A percentile compares a stretch with the other conserved stretches of the same genome.
These are phyloP conservation scores for Amauroascus niger DNA, from an alignment of 2,329 filamentous ascomycete species.

Conservation along the genomic window DNA sequence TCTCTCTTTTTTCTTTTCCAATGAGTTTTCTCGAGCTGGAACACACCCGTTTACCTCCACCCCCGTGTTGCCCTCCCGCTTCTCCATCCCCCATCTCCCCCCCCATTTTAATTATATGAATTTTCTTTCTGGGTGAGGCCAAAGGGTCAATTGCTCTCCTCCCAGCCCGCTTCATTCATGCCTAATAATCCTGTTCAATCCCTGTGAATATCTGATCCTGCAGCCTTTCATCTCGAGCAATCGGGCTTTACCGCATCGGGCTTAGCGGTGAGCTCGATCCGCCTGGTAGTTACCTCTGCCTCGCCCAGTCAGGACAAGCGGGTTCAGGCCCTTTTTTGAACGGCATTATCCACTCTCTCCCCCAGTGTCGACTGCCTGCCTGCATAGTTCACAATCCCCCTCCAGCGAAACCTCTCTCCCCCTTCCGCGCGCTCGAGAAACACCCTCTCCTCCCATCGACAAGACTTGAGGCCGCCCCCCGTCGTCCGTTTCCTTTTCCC, in stretches of 20 bases:
- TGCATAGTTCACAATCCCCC: too few species aligned
- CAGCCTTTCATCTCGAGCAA: constrained; percentile 13
- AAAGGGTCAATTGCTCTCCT: constrained; percentile 3
- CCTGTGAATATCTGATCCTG: constrained; percentile 10
- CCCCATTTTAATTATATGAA: neutral
- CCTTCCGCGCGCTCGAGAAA: neutral
- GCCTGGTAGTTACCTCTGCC: constrained; percentile 9
- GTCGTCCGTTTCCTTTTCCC: neutral
- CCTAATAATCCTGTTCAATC: constrained; percentile 3
- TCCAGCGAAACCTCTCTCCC: constrained; percentile 8
- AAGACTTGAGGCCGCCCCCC: neutral
- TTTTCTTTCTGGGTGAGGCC: neutral
- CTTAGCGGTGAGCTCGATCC: constrained; percentile 11
- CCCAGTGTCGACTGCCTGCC: too few species aligned
- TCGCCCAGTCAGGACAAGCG: constrained; percentile 10
- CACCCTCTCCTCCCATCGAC: neutral
- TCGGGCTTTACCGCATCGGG: constrained; percentile 5
- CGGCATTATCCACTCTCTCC: constrained; percentile 7
- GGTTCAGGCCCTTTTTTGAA: constrained; percentile 2
- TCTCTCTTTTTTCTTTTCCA: too few species aligned
- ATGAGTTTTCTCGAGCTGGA: too few species aligned
- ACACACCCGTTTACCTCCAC: neutral
- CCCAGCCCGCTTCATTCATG: neutral
- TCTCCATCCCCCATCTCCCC: neutral
- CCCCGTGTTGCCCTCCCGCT: too few species aligned